Conservation (phyloP, 805 yeast species). For the Yamadazyma kitorensis region DNA sequence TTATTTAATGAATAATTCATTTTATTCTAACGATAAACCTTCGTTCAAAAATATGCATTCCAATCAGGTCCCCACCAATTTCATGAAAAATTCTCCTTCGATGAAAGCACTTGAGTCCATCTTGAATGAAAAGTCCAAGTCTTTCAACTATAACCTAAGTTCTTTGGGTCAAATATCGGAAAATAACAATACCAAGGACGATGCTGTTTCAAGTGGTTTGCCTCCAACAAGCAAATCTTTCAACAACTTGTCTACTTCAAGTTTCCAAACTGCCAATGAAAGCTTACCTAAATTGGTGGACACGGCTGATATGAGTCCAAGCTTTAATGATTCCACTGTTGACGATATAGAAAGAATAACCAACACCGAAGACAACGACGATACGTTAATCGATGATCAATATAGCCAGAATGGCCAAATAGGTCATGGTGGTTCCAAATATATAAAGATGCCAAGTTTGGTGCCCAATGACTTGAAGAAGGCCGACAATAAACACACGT, state of each 20-base stretch:
- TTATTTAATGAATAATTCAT: conserved; percentile 29
- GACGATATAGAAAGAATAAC: conserved; percentile 8
- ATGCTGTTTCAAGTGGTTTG: neutral
- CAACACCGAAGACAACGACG: conserved; percentile 19
- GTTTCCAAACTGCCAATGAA: conserved; percentile 14
- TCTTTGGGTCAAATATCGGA: conserved; percentile 2
- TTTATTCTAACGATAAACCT: conserved; percentile 25
- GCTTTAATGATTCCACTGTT: conserved; percentile 13
- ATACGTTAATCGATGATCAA: conserved; percentile 22
- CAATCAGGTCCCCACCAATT: conserved; percentile 23
- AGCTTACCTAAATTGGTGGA: neutral
- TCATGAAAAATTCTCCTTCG: conserved; percentile 40
- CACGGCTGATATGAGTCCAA: conserved; percentile 1
- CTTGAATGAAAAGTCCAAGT: conserved; percentile 21
- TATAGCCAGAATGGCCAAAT: neutral
- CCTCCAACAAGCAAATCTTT: neutral
- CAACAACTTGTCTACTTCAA: conserved; percentile 4
- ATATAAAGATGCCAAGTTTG: conserved; percentile 14
- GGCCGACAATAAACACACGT: neutral
- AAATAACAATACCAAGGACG: neutral
- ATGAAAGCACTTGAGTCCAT: conserved; percentile 40
- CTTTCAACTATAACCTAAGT: conserved; percentile 13
- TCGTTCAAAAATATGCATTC: conserved; percentile 13
- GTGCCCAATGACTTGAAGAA: conserved; percentile 11
- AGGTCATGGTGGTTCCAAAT: conserved; percentile 3